Base-by-base conservation (phyloP, 257 asterid genomes). In the Capsicum baccatum region DNA sequence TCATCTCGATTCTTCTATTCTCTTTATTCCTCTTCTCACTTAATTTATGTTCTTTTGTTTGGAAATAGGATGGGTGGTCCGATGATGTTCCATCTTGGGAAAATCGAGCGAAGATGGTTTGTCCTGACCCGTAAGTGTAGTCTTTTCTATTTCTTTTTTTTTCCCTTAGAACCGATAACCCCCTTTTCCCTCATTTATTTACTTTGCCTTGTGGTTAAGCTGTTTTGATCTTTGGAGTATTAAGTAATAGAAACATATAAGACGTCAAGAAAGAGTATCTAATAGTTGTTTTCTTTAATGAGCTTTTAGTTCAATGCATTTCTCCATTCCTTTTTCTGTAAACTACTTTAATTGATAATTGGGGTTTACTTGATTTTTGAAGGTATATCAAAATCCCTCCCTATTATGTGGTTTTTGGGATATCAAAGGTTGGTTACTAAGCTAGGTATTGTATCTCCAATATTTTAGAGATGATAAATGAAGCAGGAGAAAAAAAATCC, bases 41-140 rank as follows among this genome's bases (percentile, higher is more conserved):
- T 76, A 60, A 50, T 79, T 48, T 54, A 47, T 44, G 69, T 85
- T 68, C 79, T 81, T 82, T 56, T 57, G 35, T 26, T 85, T 86
- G 85, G 84, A 58, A 85, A 83, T 84, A 94, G 98, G 90, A 79
- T 81, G 90, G 85, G 48, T 84, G 90, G 84, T 83, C 90, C 71
- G 74, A 86, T 59, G 91, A 88, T 54, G 85, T 58, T 87, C 64
- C 87, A 79, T 84, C 93, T 66, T 19, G 69, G 91, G 91, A 91
- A 83, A 91, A 76, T 70, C 94, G 99, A 91, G 89, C 85, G 39
- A 70, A 82, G 50, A 89, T 26, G 26, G 26, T 26, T 26, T 26
- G 26, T 26, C 26, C 26, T 26, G 26, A 26, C 26, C 26, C 26
- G 98, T 95, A 89, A 90, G 99, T 87, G 67, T 66, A 62, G 69